Conservation (phyloP, 176 grass and related monocot genomes). For the Triticum urartu region DNA sequence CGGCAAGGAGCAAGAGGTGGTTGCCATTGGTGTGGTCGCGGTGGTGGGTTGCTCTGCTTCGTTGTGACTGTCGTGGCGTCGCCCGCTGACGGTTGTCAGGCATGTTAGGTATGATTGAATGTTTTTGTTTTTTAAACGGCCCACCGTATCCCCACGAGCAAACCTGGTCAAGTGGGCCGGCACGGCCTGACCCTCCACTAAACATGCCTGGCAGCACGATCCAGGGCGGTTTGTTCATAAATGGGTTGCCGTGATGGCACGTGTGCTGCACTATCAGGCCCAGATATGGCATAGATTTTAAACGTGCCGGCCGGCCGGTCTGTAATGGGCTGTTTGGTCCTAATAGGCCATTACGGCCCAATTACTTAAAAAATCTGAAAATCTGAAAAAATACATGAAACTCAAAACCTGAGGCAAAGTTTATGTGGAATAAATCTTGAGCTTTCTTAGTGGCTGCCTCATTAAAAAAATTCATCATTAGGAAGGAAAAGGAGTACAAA, state of each 20-base stretch:
- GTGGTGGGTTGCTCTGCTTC: background rate
- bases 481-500: background rate
- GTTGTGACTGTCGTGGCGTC: background rate
- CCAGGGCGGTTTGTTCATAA: background rate
- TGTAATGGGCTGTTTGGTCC: too few species aligned
- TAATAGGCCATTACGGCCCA: too few species aligned
- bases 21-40: slow-evolving; percentile 41
- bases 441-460: background rate
- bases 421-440: background rate
- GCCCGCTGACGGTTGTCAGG: background rate
- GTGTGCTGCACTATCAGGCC: background rate
- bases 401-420: background rate
- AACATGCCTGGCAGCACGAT: too few species aligned
- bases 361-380: too few species aligned
- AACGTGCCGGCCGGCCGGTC: too few species aligned
- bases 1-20: background rate
- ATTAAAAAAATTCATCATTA: background rate
- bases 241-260: background rate
- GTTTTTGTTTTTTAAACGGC: too few species aligned
- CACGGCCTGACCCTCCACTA: too few species aligned
- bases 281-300: too few species aligned
- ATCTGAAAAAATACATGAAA: too few species aligned
- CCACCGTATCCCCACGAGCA: too few species aligned
- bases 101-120: too few species aligned
- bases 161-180: too few species aligned